phyloP scores from a whole-genome alignment of 2,329 filamentous ascomycete species.

The Fusarium concolor region DNA sequence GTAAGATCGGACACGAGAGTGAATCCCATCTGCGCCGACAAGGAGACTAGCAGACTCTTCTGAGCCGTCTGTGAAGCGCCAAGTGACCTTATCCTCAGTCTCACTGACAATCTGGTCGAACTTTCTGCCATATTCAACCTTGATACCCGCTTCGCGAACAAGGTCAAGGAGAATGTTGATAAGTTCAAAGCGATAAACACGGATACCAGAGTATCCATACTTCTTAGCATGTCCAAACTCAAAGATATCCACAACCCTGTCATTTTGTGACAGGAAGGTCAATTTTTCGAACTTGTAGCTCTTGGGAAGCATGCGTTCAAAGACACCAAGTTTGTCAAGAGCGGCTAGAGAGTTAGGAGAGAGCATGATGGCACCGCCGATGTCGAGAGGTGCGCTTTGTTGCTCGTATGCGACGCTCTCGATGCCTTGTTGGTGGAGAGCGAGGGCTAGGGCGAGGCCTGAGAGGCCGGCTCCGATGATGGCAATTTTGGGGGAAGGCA shows the following conservation, averaged over 20 bases:
- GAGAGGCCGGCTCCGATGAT: slow-evolving; percentile 54
- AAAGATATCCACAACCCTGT: slow-evolving; percentile 54
- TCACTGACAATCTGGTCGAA: slow-evolving; percentile 59
- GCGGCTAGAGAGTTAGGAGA: slow-evolving; percentile 68
- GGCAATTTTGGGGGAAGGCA: slow-evolving; percentile 40
- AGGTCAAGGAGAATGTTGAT: slow-evolving; percentile 60
- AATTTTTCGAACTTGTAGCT: slow-evolving; percentile 65
- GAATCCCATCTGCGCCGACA: slow-evolving; percentile 70
- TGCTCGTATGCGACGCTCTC: slow-evolving; percentile 63
- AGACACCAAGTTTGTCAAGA: slow-evolving; percentile 63
- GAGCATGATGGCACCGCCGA: slow-evolving; percentile 68
- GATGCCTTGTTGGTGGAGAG: slow-evolving; percentile 64
- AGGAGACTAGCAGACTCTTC: slow-evolving; percentile 56
- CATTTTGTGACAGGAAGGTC: slow-evolving; percentile 56
- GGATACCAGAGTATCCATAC: slow-evolving; percentile 65
- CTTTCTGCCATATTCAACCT: slow-evolving; percentile 60
- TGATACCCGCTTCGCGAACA: slow-evolving; percentile 54
- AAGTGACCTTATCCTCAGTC: slow-evolving; percentile 54
- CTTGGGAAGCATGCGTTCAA: slow-evolving; percentile 56
- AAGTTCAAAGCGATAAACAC: slow-evolving; percentile 65
- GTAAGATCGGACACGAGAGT: slow-evolving; percentile 65
- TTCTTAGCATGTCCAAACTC: slow-evolving; percentile 60
- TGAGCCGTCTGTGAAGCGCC: slow-evolving; percentile 61
- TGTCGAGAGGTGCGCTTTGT: slow-evolving; percentile 57
- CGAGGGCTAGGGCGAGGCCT: slow-evolving; percentile 66